phyloP scores from a whole-genome alignment of 2,329 filamentous ascomycete genomes.

The Aspergillus sp. region DNA sequence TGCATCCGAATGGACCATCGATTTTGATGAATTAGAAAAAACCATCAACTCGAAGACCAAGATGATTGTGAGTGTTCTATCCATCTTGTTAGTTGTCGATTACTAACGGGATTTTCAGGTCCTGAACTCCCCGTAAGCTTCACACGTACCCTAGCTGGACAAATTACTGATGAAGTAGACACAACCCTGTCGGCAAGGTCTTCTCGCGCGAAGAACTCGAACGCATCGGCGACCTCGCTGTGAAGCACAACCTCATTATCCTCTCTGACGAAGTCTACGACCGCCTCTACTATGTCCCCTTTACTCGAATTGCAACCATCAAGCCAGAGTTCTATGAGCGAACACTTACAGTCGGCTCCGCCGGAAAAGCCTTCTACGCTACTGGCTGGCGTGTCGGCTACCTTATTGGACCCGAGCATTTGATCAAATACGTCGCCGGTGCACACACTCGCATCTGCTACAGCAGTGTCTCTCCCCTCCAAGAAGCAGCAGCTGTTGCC shows the following conservation, averaged over 20 bases:
- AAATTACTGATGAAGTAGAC: slow-evolving; percentile 43
- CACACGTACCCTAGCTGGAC: background rate
- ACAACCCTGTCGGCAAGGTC: slow-evolving; percentile 97
- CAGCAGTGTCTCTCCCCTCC: slow-evolving; percentile 87
- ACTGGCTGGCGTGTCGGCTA: slow-evolving; percentile 97
- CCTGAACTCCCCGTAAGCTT: slow-evolving; percentile 55
- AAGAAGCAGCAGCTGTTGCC: slow-evolving; percentile 91
- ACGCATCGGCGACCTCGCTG: slow-evolving; percentile 82
- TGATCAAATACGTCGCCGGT: slow-evolving; percentile 89
- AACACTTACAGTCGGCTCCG: slow-evolving; percentile 92
- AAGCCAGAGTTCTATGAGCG: slow-evolving; percentile 86
- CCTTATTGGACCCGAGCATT: slow-evolving; percentile 84
- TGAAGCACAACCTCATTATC: slow-evolving; percentile 93
- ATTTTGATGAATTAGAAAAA: slow-evolving; percentile 79
- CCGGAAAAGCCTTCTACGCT: slow-evolving; percentile 97
- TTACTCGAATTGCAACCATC: slow-evolving; percentile 87
- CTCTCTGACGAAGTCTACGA: slow-evolving; percentile 94
- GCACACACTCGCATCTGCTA: slow-evolving; percentile 98
- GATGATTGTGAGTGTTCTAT: slow-evolving; percentile 75
- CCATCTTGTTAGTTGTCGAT: background rate
- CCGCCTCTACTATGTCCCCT: slow-evolving; percentile 90
- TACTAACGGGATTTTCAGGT: slow-evolving; percentile 37
- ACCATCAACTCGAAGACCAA: slow-evolving; percentile 86
- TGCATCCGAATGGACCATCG: slow-evolving; percentile 84
- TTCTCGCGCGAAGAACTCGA: slow-evolving; percentile 83